Percentiles rank a stretch among this genome's conserved stretches.
phyloP scores from a whole-genome alignment of 129 eudicot genomes.

The Heracleum sosnowskyi region DNA sequence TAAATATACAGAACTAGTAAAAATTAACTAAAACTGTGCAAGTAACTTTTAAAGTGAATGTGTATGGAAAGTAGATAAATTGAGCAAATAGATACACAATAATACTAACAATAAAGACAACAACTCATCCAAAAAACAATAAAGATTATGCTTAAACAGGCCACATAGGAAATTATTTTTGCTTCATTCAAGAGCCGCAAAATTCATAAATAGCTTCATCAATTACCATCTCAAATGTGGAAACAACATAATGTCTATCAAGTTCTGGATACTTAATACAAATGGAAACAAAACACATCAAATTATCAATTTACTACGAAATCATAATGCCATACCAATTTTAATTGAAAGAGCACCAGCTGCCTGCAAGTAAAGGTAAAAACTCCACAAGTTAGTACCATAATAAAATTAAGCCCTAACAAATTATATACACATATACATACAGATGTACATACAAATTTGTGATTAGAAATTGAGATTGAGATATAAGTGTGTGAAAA shows the following conservation, averaged over 20 bases:
- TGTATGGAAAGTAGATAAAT: neutral
- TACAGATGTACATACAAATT: too few relatives aligned
- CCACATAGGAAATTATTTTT: neutral
- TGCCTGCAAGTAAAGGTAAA: conserved; percentile 57
- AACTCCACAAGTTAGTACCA: neutral
- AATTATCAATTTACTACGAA: neutral
- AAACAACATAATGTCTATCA: neutral
- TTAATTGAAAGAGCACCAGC: conserved; percentile 87
- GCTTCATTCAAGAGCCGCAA: neutral
- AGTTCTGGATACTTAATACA: neutral
- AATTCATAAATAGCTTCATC: neutral
- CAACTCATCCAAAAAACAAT: neutral
- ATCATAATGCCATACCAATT: conserved; percentile 50
- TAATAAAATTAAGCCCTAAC: too few relatives aligned
- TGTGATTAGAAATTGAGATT: too few relatives aligned
- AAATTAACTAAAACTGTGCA: neutral
- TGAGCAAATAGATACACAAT: neutral
- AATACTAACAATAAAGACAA: neutral
- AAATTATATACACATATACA: too few relatives aligned
- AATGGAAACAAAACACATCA: neutral
- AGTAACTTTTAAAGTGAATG: neutral
- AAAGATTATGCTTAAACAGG: neutral
- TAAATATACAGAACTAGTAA: neutral
- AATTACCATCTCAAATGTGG: conserved; percentile 4
- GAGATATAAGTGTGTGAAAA: too few relatives aligned